These are phyloP conservation scores for Vickermania ingenoplastis DNA, from an alignment of 208 protist genomes.

Conservation along the genomic window DNA sequence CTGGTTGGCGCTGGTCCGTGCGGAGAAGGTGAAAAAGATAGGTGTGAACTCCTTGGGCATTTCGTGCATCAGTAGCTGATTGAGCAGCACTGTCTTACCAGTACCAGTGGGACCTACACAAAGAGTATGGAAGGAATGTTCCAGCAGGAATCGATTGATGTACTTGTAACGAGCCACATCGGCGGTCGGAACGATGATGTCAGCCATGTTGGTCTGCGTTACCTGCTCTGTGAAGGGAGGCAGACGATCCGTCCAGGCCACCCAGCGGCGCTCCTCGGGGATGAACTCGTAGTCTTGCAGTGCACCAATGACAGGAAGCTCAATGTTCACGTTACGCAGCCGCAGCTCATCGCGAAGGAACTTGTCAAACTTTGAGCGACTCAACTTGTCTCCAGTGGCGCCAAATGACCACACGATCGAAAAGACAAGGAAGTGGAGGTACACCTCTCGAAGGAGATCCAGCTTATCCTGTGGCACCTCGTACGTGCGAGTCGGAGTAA, in stretches of 20 bases:
- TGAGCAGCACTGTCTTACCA: constrained; percentile 95
- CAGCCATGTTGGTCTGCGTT: constrained; percentile 81
- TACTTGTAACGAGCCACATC: constrained; percentile 96
- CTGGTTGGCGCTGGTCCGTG: constrained; percentile 95
- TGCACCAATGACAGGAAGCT: constrained; percentile 84
- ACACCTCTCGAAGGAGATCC: constrained; percentile 59
- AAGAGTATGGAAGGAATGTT: constrained; percentile 88
- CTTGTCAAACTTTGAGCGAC: constrained; percentile 90
- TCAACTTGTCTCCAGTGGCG: constrained; percentile 86
- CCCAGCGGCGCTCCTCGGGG: constrained; percentile 81
- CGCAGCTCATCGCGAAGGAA: constrained; percentile 85
- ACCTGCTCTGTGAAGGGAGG: constrained; percentile 77
- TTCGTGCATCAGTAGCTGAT: constrained; percentile 90
- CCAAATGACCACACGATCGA: constrained; percentile 96
- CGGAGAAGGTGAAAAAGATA: constrained; percentile 96
- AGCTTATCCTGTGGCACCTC: constrained; percentile 79
- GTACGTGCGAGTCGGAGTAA: constrained; percentile 63
- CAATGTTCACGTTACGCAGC: constrained; percentile 47
- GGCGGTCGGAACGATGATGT: constrained; percentile 97
- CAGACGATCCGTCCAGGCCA: constrained; percentile 90
- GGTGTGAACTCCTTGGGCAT: constrained; percentile 93
- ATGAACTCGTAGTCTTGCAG: constrained; percentile 96
- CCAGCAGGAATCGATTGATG: constrained; percentile 88
- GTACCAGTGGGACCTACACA: constrained; percentile 97
- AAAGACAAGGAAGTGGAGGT: constrained; percentile 94